phyloP scores from a whole-genome alignment of 108 stramenopile species.

The Halocafeteria seosinensis region DNA sequence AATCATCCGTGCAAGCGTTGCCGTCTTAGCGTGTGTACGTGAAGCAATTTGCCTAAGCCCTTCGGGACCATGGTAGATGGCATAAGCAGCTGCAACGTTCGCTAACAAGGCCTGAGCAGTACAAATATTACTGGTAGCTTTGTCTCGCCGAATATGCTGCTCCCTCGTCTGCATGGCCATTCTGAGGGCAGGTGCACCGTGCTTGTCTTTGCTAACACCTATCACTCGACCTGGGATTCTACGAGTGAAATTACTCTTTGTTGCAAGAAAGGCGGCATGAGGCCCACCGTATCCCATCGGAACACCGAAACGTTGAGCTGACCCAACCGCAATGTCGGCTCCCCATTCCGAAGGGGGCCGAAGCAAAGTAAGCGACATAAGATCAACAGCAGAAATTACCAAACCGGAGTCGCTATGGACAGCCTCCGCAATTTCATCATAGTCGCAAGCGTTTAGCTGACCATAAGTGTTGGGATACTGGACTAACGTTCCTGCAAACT shows the following conservation, averaged over 20 bases:
- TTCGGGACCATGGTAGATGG: slow-evolving; percentile 95
- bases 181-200: slow-evolving; percentile 76
- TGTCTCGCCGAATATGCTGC: slow-evolving; percentile 94
- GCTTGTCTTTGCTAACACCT: slow-evolving; percentile 59
- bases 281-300: slow-evolving; percentile 99
- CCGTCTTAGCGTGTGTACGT: slow-evolving; percentile 32
- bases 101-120: slow-evolving; percentile 95
- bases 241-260: slow-evolving; percentile 67
- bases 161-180: slow-evolving; percentile 99
- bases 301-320: slow-evolving; percentile 91
- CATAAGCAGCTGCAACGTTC: slow-evolving; percentile 96
- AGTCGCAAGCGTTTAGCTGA: slow-evolving; percentile 23
- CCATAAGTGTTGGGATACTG: slow-evolving; percentile 98
- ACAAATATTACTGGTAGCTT: slow-evolving; percentile 97
- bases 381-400: slow-evolving; percentile 81
- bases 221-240: slow-evolving; percentile 97
- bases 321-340: slow-evolving; percentile 92
- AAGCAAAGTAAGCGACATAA: slow-evolving; percentile 71
- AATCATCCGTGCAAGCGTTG: background rate
- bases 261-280: slow-evolving; percentile 88
- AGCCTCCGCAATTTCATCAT: background rate
- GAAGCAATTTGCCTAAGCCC: slow-evolving; percentile 69
- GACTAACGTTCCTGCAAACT: slow-evolving; percentile 79
- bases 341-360: slow-evolving; percentile 76
- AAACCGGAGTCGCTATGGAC: slow-evolving; percentile 57